Percentiles rank a stretch among this genome's conserved stretches.
Conservation (phyloP, 78 protist species). For the Mantamonas sphyraenae region DNA sequence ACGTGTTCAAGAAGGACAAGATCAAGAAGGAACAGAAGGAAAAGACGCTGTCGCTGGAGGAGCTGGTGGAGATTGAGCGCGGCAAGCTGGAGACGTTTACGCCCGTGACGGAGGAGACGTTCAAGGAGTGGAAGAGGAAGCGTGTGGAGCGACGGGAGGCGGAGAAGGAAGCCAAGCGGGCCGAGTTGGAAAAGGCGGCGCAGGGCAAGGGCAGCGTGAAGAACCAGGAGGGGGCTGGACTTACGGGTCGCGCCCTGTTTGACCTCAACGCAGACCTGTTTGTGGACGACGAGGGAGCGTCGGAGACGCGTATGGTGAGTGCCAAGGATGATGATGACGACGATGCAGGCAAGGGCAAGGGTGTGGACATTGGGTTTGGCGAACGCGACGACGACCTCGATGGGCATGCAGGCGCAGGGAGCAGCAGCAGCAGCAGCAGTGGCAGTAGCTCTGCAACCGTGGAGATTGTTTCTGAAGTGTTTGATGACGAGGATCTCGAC, state of each 20-base stretch:
- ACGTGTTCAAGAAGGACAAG: conserved; percentile 49
- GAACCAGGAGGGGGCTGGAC: too few relatives aligned
- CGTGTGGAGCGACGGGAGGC: too few relatives aligned
- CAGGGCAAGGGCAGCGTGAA: too few relatives aligned
- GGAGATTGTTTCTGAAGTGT: too few relatives aligned
- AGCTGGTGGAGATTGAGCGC: conserved; percentile 54
- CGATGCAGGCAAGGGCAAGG: conserved; percentile 5
- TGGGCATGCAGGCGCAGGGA: too few relatives aligned
- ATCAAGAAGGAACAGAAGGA: conserved; percentile 38
- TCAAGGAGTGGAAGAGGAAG: conserved; percentile 57
- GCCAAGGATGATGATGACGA: conserved; percentile 14
- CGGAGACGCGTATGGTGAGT: not conserved
- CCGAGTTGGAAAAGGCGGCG: too few relatives aligned
- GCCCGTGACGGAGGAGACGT: conserved; percentile 64
- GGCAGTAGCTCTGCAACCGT: too few relatives aligned
- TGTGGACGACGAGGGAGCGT: conserved; percentile 57
- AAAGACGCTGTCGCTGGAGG: conserved; percentile 51
- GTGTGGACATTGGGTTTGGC: conserved; percentile 4
- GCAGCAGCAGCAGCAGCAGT: too few relatives aligned
- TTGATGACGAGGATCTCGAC: conserved; percentile 13
- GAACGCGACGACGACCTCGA: too few relatives aligned
- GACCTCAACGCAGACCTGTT: conserved; percentile 49
- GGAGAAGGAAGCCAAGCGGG: too few relatives aligned
- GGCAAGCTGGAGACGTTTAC: conserved; percentile 33
- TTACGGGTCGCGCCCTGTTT: conserved; percentile 70